Conservation (phyloP, 2,329 filamentous ascomycete genomes). For the Pseudogymnoascus sp. region DNA sequence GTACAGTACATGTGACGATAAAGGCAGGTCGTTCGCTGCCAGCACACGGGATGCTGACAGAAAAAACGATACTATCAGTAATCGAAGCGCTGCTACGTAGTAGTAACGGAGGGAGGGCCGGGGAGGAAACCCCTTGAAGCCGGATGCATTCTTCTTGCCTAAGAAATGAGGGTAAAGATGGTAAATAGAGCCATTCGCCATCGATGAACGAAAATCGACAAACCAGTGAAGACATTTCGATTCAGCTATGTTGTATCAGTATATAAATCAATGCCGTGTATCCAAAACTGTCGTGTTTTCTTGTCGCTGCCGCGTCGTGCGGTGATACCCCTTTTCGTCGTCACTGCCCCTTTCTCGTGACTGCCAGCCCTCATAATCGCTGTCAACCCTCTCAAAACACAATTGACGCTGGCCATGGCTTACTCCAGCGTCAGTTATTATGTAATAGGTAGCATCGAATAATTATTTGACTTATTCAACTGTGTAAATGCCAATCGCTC, state of each 20-base stretch:
- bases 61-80: background rate
- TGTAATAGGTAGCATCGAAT: no score
- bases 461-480: no score
- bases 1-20: slow-evolving; percentile 2
- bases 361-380: background rate
- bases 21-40: background rate
- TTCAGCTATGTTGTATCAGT: background rate
- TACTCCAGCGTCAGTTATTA: background rate
- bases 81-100: background rate
- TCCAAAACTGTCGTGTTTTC: background rate
- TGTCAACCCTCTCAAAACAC: no score
- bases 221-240: background rate
- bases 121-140: background rate
- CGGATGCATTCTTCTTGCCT: background rate
- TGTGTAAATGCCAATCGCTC: background rate
- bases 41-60: background rate
- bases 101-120: background rate
- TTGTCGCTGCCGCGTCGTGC: background rate
- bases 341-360: background rate
- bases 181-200: background rate
- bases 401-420: background rate
- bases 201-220: background rate
- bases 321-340: background rate
- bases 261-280: background rate
- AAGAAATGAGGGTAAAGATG: background rate